A percentile compares a stretch with the other conserved stretches of the same genome.
Conservation (phyloP, 1,139 yeast genomes). For the Yamadazyma dushanensis region DNA sequence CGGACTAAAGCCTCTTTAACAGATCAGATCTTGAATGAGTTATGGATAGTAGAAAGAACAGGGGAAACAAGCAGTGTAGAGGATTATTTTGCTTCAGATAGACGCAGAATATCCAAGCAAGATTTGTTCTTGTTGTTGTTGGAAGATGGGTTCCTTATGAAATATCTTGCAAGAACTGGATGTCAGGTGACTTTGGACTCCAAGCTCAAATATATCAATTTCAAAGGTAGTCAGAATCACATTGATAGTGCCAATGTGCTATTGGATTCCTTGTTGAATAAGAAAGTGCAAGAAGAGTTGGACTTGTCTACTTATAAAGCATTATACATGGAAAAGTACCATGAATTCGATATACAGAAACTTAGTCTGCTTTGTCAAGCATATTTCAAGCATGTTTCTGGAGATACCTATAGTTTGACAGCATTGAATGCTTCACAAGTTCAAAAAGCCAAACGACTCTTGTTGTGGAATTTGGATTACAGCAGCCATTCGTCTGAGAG, state of each 20-base stretch:
- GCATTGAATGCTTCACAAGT: slow-evolving; percentile 30
- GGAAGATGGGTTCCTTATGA: slow-evolving; percentile 45
- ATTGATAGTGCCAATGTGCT: slow-evolving; percentile 35
- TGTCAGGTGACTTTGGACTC: slow-evolving; percentile 47
- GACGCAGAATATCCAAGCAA: slow-evolving; percentile 36
- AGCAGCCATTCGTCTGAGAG: slow-evolving; percentile 29
- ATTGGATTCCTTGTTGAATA: slow-evolving; percentile 31
- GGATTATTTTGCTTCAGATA: slow-evolving; percentile 39
- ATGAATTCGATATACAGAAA: slow-evolving; percentile 25
- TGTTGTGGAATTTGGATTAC: slow-evolving; percentile 40
- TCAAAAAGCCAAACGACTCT: slow-evolving; percentile 36
- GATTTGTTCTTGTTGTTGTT: slow-evolving; percentile 53
- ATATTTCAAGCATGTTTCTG: slow-evolving; percentile 25
- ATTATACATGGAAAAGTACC: slow-evolving; percentile 26
- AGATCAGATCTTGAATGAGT: slow-evolving; percentile 28
- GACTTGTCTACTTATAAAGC: slow-evolving; percentile 28
- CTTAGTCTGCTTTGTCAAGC: slow-evolving; percentile 37
- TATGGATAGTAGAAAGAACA: slow-evolving; percentile 41
- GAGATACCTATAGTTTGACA: slow-evolving; percentile 29
- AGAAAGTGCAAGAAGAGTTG: slow-evolving; percentile 32
- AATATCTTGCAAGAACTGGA: slow-evolving; percentile 55
- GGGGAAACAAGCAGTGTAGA: slow-evolving; percentile 31
- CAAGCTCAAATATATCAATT: slow-evolving; percentile 17
- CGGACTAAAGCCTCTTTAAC: slow-evolving; percentile 18
- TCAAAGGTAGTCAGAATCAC: slow-evolving; percentile 35